Conservation (phyloP, 2,329 filamentous ascomycete genomes). For the Alternaria sp. region DNA sequence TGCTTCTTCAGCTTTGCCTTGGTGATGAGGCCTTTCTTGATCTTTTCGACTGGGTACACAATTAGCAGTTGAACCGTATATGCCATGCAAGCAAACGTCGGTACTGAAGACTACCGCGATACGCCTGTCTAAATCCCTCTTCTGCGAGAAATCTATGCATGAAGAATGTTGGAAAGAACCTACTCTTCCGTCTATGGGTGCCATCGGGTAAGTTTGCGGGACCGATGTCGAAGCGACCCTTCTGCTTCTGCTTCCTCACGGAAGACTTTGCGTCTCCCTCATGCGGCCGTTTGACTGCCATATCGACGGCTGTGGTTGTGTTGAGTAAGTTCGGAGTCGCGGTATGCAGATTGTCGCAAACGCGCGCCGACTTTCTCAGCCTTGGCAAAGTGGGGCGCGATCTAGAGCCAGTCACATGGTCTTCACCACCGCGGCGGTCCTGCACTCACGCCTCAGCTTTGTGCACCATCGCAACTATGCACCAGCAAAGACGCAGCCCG, state of each 20-base stretch:
- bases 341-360: slow-evolving; percentile 2
- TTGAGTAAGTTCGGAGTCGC: slow-evolving; percentile 1
- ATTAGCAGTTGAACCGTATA: slow-evolving; percentile 5
- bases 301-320: slow-evolving; percentile 37
- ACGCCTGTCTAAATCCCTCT: background rate
- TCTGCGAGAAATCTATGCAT: background rate
- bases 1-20: slow-evolving; percentile 93
- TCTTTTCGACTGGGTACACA: slow-evolving; percentile 72
- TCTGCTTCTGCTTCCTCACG: slow-evolving; percentile 54
- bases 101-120: background rate
- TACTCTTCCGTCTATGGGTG: slow-evolving; percentile 81
- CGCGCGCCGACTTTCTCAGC: slow-evolving; percentile 21
- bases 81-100: background rate
- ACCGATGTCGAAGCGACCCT: slow-evolving; percentile 82
- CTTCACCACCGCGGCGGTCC: slow-evolving; percentile 16
- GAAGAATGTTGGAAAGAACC: background rate
- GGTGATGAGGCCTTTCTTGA: slow-evolving; percentile 86
- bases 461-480: slow-evolving; percentile 6
- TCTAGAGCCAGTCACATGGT: slow-evolving; percentile 15
- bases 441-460: slow-evolving; percentile 7
- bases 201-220: slow-evolving; percentile 92
- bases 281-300: slow-evolving; percentile 66
- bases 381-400: slow-evolving; percentile 26
- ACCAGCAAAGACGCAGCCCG: background rate
- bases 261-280: slow-evolving; percentile 51